phyloP scores from a whole-genome alignment of 1,284 basidiomycete species.

The Tylopilus sp. region DNA sequence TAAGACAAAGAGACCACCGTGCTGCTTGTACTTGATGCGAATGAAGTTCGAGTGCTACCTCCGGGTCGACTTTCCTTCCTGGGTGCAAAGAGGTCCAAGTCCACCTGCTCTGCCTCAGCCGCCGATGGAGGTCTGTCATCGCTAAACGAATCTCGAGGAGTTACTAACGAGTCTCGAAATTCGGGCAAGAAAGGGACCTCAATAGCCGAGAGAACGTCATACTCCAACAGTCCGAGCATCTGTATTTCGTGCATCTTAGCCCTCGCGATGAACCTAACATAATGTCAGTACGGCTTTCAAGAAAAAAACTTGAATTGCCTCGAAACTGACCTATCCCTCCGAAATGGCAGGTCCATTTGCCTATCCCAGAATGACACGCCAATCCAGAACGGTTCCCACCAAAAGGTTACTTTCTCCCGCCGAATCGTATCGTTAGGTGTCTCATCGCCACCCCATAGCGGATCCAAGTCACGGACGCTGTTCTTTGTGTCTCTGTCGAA shows the following conservation, averaged over 20 bases:
- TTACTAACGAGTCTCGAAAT: conserved; percentile 31
- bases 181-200: conserved; percentile 72
- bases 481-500: conserved; percentile 44
- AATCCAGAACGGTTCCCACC: conserved; percentile 88
- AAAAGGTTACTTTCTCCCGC: conserved; percentile 56
- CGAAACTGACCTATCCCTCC: conserved; percentile 65
- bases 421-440: conserved; percentile 35
- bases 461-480: conserved; percentile 58
- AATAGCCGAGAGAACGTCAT: conserved; percentile 84
- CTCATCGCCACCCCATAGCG: conserved; percentile 78
- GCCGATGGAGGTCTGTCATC: conserved; percentile 39
- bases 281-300: not conserved
- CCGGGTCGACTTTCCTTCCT: conserved; percentile 38
- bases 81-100: conserved; percentile 60
- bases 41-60: conserved; percentile 38
- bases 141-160: conserved; percentile 27
- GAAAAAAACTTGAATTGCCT: not conserved
- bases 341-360: conserved; percentile 83
- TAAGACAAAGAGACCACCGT: conserved; percentile 36
- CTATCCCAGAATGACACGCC: conserved; percentile 79
- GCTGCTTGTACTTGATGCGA: conserved; percentile 36
- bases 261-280: conserved; percentile 74
- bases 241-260: conserved; percentile 95
- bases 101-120: conserved; percentile 65
- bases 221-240: conserved; percentile 86